Evolutionary conservation across 257 asterid genomes (phyloP).

Genomic region (Solanum lignicaule): DNA sequence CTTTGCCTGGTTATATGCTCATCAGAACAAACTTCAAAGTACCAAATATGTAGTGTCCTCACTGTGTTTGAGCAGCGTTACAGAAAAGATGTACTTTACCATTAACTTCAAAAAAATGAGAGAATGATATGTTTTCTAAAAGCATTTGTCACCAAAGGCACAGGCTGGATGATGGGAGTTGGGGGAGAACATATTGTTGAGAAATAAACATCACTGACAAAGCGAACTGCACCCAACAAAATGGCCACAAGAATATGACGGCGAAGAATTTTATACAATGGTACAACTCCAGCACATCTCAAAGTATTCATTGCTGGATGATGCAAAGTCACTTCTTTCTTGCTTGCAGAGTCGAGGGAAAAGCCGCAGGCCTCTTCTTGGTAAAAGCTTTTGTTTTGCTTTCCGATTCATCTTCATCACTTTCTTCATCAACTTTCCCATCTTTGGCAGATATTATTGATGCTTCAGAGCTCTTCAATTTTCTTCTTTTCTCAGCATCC

Average conservation of each 20-base stretch:
- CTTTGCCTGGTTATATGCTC: not conserved
- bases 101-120: not conserved
- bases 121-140: not conserved
- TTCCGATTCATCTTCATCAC: conserved; percentile 60
- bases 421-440: conserved; percentile 37
- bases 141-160: not conserved
- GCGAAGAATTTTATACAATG: not conserved
- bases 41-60: not conserved
- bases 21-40: not conserved
- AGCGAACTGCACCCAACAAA: not conserved
- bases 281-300: not conserved
- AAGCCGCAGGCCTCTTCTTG: conserved; percentile 45
- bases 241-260: not conserved
- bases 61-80: not conserved
- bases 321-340: conserved; percentile 25
- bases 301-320: not conserved
- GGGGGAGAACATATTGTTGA: not conserved
- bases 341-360: conserved; percentile 4
- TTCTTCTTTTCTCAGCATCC: conserved; percentile 34
- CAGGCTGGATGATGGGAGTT: not conserved
- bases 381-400: conserved; percentile 59
- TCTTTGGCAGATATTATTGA: conserved; percentile 19
- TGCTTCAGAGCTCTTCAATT: conserved; percentile 24
- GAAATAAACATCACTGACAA: not conserved
- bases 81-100: not conserved